Evolutionary conservation across 306 rosid genomes (phyloP).

Genomic region (Sesbania bispinosa): DNA sequence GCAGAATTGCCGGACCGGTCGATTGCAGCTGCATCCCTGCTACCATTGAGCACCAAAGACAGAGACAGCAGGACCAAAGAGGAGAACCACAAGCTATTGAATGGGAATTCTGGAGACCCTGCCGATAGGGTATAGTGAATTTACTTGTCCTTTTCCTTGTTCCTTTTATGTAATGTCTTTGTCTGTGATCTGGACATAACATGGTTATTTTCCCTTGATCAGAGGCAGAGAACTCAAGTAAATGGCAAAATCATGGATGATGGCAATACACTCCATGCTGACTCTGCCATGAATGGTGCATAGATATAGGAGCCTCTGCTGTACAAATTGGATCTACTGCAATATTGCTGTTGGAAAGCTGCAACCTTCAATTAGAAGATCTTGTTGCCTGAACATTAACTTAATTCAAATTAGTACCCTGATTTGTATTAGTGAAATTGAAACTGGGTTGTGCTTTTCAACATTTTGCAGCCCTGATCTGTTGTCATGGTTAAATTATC

Average conservation of each 20-base stretch:
- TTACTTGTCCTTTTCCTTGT: background rate
- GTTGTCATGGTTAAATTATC: slow-evolving; percentile 26
- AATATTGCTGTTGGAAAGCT: slow-evolving; percentile 31
- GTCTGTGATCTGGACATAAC: slow-evolving; percentile 24
- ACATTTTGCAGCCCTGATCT: slow-evolving; percentile 33
- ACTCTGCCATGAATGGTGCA: slow-evolving; percentile 66
- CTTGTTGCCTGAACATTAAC: slow-evolving; percentile 16
- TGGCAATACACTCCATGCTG: slow-evolving; percentile 60
- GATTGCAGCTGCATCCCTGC: slow-evolving; percentile 45
- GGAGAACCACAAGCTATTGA: slow-evolving; percentile 86
- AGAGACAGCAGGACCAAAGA: slow-evolving; percentile 72
- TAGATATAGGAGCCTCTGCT: slow-evolving; percentile 37
- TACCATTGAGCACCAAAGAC: slow-evolving; percentile 80
- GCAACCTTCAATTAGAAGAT: slow-evolving; percentile 26
- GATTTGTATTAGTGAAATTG: slow-evolving; percentile 43
- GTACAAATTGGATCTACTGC: slow-evolving; percentile 35
- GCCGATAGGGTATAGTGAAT: slow-evolving; percentile 71
- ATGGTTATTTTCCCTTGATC: slow-evolving; percentile 22
- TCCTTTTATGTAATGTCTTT: slow-evolving; percentile 22
- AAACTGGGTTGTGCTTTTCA: slow-evolving; percentile 39
- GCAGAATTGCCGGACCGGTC: slow-evolving; percentile 92
- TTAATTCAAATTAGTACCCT: slow-evolving; percentile 20
- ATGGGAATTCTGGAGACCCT: slow-evolving; percentile 84
- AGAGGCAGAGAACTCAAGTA: slow-evolving; percentile 93
- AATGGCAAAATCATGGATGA: slow-evolving; percentile 89